Conservation (phyloP, 768 basidiomycete genomes). For the Xerocomus brunneocitrinus region DNA sequence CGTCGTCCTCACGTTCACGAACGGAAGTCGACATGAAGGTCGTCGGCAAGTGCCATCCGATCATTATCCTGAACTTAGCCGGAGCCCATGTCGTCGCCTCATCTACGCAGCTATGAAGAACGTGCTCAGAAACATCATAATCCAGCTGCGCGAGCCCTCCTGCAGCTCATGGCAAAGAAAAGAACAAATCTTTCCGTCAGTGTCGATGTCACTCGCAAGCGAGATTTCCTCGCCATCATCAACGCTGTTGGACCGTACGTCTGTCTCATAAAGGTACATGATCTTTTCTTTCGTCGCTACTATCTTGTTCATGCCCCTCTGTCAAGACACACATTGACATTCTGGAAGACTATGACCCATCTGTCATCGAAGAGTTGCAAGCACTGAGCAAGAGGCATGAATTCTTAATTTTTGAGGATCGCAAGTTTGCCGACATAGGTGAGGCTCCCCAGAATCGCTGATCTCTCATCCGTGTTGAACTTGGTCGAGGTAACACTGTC, state of each 20-base stretch:
- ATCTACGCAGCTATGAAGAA: conserved; percentile 55
- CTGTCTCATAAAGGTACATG: conserved; percentile 87
- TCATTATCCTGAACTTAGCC: not conserved
- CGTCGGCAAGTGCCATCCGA: not conserved
- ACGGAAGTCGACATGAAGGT: conserved; percentile 29
- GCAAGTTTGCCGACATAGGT: conserved; percentile 99
- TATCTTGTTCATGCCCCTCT: conserved; percentile 23
- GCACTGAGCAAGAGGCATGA: conserved; percentile 75
- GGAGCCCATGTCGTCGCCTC: conserved; percentile 32
- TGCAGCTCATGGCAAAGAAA: conserved; percentile 83
- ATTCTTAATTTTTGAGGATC: conserved; percentile 96
- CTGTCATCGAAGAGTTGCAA: conserved; percentile 64
- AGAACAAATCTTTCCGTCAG: conserved; percentile 91
- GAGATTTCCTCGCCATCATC: conserved; percentile 79
- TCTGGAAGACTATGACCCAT: conserved; percentile 81
- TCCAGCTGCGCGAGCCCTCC: conserved; percentile 71
- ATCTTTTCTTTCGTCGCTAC: conserved; percentile 5
- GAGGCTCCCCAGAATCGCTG: conserved; percentile 14
- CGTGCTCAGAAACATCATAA: conserved; percentile 59
- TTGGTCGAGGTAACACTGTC: conserved; percentile 85
- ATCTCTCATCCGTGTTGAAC: not conserved
- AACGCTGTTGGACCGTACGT: conserved; percentile 85
- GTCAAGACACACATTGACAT: conserved; percentile 94
- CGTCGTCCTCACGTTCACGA: conserved; percentile 52
- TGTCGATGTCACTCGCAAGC: conserved; percentile 83